These are phyloP conservation scores for Dioscorea dumetorum DNA, from an alignment of 106 monocot species.

Conservation along the genomic window DNA sequence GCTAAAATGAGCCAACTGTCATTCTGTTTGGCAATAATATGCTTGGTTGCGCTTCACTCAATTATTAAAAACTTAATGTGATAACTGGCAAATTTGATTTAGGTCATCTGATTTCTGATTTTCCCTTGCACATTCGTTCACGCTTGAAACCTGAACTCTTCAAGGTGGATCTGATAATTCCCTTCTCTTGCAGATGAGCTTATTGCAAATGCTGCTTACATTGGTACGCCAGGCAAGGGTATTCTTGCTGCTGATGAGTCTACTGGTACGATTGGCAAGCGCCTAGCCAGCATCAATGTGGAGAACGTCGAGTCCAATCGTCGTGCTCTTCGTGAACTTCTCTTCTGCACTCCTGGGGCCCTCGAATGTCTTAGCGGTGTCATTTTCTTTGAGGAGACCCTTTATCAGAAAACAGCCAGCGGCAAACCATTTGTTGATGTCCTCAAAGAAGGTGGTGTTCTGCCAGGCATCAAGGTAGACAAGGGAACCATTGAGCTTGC, in stretches of 20 bases:
- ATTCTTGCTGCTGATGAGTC: conserved; percentile 6
- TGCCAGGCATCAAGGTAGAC: conserved; percentile 6
- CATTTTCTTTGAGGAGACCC: conserved; percentile 6
- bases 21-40: too few species aligned
- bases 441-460: conserved; percentile 2
- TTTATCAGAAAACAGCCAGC: conserved; percentile 1
- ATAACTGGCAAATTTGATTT: too few species aligned
- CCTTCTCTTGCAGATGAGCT: conserved; percentile 4
- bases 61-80: too few species aligned
- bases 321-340: conserved; percentile 4
- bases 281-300: conserved; percentile 4
- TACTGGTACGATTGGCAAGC: conserved; percentile 7
- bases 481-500: conserved; percentile 6
- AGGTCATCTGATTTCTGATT: too few species aligned
- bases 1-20: too few species aligned
- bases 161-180: background rate
- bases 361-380: background rate
- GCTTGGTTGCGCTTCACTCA: too few species aligned
- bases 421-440: conserved; percentile 2
- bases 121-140: too few species aligned
- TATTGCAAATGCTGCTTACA: conserved; percentile 5
- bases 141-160: too few species aligned
- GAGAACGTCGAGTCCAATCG: conserved; percentile 4
- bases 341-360: conserved; percentile 3
- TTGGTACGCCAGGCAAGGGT: conserved; percentile 3